phyloP scores from a whole-genome alignment of 2,329 filamentous ascomycete genomes.

The Cadophora malorum region DNA sequence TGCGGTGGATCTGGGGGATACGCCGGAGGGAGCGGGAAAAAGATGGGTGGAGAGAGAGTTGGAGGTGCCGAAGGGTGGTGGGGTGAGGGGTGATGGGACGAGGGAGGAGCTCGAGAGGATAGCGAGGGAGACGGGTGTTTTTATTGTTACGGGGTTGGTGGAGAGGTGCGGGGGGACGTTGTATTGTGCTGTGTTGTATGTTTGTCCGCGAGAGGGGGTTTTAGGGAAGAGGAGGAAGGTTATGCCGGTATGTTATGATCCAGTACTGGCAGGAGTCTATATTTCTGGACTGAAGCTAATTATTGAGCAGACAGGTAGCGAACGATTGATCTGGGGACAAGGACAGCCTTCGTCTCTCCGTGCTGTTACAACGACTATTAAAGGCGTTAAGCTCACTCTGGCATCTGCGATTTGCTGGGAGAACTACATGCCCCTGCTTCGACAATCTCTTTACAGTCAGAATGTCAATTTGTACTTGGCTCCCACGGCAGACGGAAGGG shows the following conservation, averaged over 20 bases:
- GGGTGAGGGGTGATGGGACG: constrained; percentile 73
- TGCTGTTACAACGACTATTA: constrained; percentile 80
- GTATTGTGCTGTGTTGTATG: constrained; percentile 84
- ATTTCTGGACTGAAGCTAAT: constrained; percentile 18
- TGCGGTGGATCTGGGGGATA: constrained; percentile 86
- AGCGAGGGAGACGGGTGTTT: constrained; percentile 78
- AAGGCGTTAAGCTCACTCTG: constrained; percentile 79
- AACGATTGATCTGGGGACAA: constrained; percentile 88
- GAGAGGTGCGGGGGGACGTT: constrained; percentile 82
- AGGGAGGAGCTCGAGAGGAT: constrained; percentile 80
- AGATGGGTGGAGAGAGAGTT: constrained; percentile 52
- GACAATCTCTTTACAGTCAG: constrained; percentile 84
- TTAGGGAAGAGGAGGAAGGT: constrained; percentile 91
- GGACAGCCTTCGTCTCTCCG: constrained; percentile 79
- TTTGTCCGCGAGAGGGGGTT: constrained; percentile 74
- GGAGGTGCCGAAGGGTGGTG: constrained; percentile 50
- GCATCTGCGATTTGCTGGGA: constrained; percentile 96
- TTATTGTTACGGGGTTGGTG: constrained; percentile 80
- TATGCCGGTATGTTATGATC: constrained; percentile 67
- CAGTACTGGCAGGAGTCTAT: neutral
- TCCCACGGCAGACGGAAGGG: constrained; percentile 84
- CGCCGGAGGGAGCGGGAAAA: constrained; percentile 69
- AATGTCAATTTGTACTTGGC: constrained; percentile 93
- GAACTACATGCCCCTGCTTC: constrained; percentile 90
- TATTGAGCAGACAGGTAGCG: constrained; percentile 66